Conservation (phyloP, 495 filamentous ascomycete species). For the Collariella sp. region DNA sequence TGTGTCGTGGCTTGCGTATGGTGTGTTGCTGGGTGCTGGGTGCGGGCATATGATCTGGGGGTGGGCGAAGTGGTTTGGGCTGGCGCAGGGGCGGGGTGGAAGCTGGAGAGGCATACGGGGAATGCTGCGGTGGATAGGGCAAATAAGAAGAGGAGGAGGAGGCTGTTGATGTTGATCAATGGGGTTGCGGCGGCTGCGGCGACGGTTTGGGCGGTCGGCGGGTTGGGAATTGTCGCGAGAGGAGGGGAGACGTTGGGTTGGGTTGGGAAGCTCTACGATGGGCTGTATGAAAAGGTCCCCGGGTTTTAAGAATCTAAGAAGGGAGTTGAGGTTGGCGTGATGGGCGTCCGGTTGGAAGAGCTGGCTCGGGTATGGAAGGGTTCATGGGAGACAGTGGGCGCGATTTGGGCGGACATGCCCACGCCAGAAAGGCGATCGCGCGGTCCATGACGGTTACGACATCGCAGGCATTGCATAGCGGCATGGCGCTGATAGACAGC, state of each 20-base stretch:
- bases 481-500: conserved; percentile 1
- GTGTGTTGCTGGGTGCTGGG: conserved; percentile 56
- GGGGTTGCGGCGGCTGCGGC: conserved; percentile 48
- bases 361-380: not conserved
- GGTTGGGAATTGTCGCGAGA: conserved; percentile 65
- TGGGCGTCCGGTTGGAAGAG: not conserved
- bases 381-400: not conserved
- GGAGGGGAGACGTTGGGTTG: conserved; percentile 65
- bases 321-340: not conserved
- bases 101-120: conserved; percentile 19
- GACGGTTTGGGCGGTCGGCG: conserved; percentile 69
- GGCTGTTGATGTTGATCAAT: conserved; percentile 63
- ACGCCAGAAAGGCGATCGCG: not conserved
- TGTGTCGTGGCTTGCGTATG: conserved; percentile 59
- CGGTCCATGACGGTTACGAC: not conserved
- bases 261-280: conserved; percentile 71
- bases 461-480: conserved; percentile 11
- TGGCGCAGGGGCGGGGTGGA: conserved; percentile 36
- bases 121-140: conserved; percentile 25
- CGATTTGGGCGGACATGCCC: not conserved
- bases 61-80: conserved; percentile 62
- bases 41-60: conserved; percentile 80
- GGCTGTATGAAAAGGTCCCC: conserved; percentile 36
- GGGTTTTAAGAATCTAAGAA: conserved; percentile 8
- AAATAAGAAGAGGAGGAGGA: conserved; percentile 42